Evolutionary conservation across 2,329 filamentous ascomycete genomes (phyloP).

Genomic region (Alternaria solani): DNA sequence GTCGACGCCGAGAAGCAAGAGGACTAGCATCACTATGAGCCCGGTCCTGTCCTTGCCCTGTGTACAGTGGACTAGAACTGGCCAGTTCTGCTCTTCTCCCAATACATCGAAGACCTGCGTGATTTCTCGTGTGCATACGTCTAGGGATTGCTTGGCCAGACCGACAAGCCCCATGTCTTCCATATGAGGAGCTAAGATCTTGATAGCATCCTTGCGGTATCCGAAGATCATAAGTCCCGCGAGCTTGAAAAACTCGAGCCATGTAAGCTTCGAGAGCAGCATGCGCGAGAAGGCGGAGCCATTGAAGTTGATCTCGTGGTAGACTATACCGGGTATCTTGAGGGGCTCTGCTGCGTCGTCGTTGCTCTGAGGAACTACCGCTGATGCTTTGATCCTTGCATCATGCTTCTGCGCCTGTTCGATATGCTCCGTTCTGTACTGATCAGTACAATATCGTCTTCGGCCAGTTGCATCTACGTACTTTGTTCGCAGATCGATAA

Average conservation of each 20-base stretch:
- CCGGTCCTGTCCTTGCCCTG: conserved; percentile 90
- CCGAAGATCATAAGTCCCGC: conserved; percentile 70
- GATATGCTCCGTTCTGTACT: conserved; percentile 72
- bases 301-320: conserved; percentile 76
- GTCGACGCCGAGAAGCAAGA: conserved; percentile 69
- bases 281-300: conserved; percentile 74
- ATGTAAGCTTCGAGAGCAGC: conserved; percentile 72
- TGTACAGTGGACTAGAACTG: conserved; percentile 81
- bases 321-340: conserved; percentile 69
- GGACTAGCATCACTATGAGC: conserved; percentile 70
- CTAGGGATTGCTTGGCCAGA: conserved; percentile 73
- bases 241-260: conserved; percentile 70
- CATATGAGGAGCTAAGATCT: conserved; percentile 74
- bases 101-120: conserved; percentile 61
- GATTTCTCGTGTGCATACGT: conserved; percentile 71
- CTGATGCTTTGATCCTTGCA: conserved; percentile 56
- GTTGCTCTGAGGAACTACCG: conserved; percentile 58
- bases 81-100: conserved; percentile 61
- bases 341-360: conserved; percentile 63
- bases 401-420: conserved; percentile 70
- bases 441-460: conserved; percentile 6
- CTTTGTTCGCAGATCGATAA: conserved; percentile 83
- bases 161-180: conserved; percentile 74
- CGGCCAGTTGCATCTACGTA: conserved; percentile 49
- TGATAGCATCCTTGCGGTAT: conserved; percentile 73